Conservation (phyloP, 2,329 filamentous ascomycete species). For the Paracoccidioides brasiliensis region DNA sequence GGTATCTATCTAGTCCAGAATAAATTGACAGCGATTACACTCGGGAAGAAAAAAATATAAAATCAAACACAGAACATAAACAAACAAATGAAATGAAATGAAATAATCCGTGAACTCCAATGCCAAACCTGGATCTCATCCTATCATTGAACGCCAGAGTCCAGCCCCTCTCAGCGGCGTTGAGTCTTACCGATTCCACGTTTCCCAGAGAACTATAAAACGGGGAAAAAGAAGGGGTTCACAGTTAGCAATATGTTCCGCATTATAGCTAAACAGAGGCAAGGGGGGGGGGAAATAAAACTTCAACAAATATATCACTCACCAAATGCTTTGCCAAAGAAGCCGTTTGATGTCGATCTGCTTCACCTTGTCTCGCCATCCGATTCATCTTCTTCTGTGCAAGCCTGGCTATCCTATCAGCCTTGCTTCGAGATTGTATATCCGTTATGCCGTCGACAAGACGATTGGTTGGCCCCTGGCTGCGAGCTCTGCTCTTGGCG, state of each 20-base stretch:
- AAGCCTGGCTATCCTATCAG: constrained; percentile 75
- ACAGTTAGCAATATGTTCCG: constrained; percentile 21
- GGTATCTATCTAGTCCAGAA: background rate
- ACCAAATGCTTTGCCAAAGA: constrained; percentile 84
- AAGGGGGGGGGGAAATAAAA: constrained; percentile 3
- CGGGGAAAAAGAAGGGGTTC: background rate
- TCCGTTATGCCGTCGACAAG: constrained; percentile 47
- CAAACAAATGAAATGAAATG: background rate
- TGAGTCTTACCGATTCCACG: constrained; percentile 80
- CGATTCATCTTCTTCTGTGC: constrained; percentile 98
- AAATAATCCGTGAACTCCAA: background rate
- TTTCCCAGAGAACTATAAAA: constrained; percentile 65
- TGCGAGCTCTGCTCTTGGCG: constrained; percentile 57
- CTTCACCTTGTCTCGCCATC: constrained; percentile 93
- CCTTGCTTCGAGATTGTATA: constrained; percentile 56
- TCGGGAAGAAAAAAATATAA: background rate
- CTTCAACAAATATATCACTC: constrained; percentile 29
- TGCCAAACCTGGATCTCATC: background rate
- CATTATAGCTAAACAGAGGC: constrained; percentile 1
- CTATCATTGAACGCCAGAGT: constrained; percentile 1
- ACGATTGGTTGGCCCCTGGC: constrained; percentile 38
- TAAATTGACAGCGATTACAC: background rate
- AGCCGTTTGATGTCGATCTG: constrained; percentile 75
- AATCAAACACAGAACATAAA: background rate
- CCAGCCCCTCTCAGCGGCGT: constrained; percentile 20